Conservation (phyloP, 805 yeast species). For the Saturnispora halmiae region DNA sequence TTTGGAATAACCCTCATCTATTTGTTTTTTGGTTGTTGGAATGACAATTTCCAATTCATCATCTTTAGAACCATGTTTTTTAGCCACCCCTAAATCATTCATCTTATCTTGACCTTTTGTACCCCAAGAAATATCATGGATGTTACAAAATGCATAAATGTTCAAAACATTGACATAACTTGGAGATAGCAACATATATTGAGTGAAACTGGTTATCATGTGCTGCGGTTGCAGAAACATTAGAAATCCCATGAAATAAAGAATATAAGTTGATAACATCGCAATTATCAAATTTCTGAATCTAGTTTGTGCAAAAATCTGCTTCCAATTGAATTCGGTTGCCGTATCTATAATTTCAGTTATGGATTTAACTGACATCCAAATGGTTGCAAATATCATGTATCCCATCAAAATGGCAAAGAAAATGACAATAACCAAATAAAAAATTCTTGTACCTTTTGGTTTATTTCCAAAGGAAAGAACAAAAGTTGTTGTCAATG, state of each 20-base stretch:
- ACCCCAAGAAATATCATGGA: slow-evolving; percentile 97
- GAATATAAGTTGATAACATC: slow-evolving; percentile 69
- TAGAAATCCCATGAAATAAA: slow-evolving; percentile 71
- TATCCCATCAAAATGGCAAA: slow-evolving; percentile 87
- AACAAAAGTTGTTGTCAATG: slow-evolving; percentile 77
- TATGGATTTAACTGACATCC: slow-evolving; percentile 58
- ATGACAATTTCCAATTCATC: slow-evolving; percentile 62
- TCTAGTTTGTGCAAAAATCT: slow-evolving; percentile 55
- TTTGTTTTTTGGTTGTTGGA: slow-evolving; percentile 69
- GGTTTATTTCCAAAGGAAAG: slow-evolving; percentile 92
- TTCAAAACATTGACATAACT: slow-evolving; percentile 84
- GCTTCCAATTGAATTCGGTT: slow-evolving; percentile 32
- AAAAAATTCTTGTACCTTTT: slow-evolving; percentile 74
- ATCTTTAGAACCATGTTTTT: slow-evolving; percentile 39
- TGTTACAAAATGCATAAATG: slow-evolving; percentile 92
- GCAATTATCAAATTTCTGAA: slow-evolving; percentile 87
- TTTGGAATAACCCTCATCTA: slow-evolving; percentile 63
- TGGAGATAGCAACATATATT: slow-evolving; percentile 78
- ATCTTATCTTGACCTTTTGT: slow-evolving; percentile 75
- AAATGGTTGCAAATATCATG: slow-evolving; percentile 80
- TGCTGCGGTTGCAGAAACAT: slow-evolving; percentile 87
- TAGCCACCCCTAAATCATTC: slow-evolving; percentile 78
- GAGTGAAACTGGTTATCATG: slow-evolving; percentile 79
- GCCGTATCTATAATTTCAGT: slow-evolving; percentile 31
- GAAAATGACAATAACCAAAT: slow-evolving; percentile 61